These are phyloP conservation scores for Hylodesmum podocarpum DNA, from an alignment of 306 rosid species.

Conservation along the genomic window DNA sequence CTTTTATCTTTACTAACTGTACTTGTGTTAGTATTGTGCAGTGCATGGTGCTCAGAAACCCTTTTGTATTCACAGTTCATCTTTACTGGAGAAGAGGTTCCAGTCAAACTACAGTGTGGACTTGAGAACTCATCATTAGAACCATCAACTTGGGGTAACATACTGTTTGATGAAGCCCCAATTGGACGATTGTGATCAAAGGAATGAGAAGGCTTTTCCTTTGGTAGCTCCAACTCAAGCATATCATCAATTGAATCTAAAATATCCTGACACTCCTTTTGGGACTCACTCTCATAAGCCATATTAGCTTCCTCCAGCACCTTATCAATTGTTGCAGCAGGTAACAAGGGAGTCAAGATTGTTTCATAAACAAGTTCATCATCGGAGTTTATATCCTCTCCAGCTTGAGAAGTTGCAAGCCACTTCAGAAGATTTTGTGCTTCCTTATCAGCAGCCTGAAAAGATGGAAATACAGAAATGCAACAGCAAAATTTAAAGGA, in stretches of 20 bases:
- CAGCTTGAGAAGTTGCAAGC: conserved; percentile 87
- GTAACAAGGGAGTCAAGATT: conserved; percentile 75
- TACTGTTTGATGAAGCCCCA: conserved; percentile 36
- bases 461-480: conserved; percentile 23
- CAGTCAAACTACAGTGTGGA: conserved; percentile 47
- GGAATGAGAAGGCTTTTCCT: conserved; percentile 40
- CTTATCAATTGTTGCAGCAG: conserved; percentile 64
- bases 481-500: conserved; percentile 24
- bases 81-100: conserved; percentile 41
- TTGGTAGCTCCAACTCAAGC: conserved; percentile 49
- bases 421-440: conserved; percentile 75
- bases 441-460: conserved; percentile 68
- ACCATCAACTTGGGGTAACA: conserved; percentile 74
- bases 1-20: conserved; percentile 42
- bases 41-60: conserved; percentile 32
- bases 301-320: conserved; percentile 77
- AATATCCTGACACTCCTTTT: conserved; percentile 93
- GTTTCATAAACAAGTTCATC: conserved; percentile 85
- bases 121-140: conserved; percentile 51
- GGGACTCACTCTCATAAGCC: conserved; percentile 82
- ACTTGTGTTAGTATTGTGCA: conserved; percentile 39
- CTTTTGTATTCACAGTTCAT: conserved; percentile 33
- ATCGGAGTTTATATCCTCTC: conserved; percentile 70
- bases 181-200: conserved; percentile 33
- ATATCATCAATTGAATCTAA: conserved; percentile 77